Conservation (phyloP, 805 yeast genomes). For the Saccharomycopsis babjevae region DNA sequence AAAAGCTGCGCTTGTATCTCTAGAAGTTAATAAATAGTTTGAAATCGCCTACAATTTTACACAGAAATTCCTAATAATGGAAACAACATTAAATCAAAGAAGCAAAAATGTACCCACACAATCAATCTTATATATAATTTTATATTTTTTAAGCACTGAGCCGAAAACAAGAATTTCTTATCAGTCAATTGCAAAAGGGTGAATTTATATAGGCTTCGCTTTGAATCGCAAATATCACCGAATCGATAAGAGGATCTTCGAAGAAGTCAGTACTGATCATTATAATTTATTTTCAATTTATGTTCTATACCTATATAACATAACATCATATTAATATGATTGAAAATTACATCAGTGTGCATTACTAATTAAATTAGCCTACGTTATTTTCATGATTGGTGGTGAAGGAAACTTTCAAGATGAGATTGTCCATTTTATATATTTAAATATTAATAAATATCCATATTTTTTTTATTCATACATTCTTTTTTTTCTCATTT, state of each 20-base stretch:
- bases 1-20: too few relatives aligned
- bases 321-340: not conserved
- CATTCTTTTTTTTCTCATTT: too few relatives aligned
- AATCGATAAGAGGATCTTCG: conserved; percentile 36
- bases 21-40: too few relatives aligned
- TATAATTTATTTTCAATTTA: not conserved
- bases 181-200: not conserved
- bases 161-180: not conserved
- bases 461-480: too few relatives aligned
- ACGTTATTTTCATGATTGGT: too few relatives aligned
- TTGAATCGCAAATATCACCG: conserved; percentile 37
- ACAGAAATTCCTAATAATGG: not conserved
- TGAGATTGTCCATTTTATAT: too few relatives aligned
- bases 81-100: not conserved
- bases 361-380: too few relatives aligned
- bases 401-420: too few relatives aligned
- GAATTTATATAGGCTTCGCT: conserved; percentile 35
- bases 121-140: not conserved
- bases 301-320: not conserved
- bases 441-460: too few relatives aligned
- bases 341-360: not conserved
- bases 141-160: not conserved
- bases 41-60: not conserved
- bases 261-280: conserved; percentile 29
- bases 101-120: conserved; percentile 5